Evolutionary conservation across 2,329 filamentous ascomycete genomes (phyloP).

Genomic region (Talaromyces verruculosus): DNA sequence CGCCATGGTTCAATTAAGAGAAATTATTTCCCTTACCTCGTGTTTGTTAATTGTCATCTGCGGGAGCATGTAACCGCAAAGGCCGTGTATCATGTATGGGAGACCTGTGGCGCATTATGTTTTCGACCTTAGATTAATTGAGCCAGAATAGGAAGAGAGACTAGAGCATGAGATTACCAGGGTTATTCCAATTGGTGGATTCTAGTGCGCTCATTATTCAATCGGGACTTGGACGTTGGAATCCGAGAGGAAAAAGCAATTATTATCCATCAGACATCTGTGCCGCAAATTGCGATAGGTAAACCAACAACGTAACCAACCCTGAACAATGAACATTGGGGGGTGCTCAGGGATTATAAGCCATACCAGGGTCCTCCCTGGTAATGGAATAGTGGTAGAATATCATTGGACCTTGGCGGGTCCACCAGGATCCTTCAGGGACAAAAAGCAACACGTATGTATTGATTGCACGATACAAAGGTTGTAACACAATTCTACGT

Average conservation of each 20-base stretch:
- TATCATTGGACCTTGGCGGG: not conserved
- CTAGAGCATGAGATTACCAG: not conserved
- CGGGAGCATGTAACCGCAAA: not conserved
- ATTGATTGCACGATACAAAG: too few relatives aligned
- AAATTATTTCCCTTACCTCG: not conserved
- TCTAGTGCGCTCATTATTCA: not conserved
- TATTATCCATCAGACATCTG: not conserved
- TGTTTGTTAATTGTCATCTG: not conserved
- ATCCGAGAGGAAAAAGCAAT: not conserved
- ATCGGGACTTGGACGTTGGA: not conserved
- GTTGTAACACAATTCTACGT: not conserved
- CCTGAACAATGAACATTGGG: not conserved
- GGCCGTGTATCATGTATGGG: not conserved
- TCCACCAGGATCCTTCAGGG: not conserved
- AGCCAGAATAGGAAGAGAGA: not conserved
- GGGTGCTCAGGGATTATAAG: not conserved
- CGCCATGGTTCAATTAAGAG: constrained; percentile 9
- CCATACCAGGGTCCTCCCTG: too few relatives aligned
- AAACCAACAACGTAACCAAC: not conserved
- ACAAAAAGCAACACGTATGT: not conserved
- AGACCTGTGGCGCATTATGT: not conserved
- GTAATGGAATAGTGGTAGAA: not conserved
- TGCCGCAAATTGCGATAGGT: not conserved
- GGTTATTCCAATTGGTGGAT: not conserved
- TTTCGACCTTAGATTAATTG: not conserved